Base-by-base conservation (phyloP, 1,139 yeast genomes). In the Candida anutae region DNA sequence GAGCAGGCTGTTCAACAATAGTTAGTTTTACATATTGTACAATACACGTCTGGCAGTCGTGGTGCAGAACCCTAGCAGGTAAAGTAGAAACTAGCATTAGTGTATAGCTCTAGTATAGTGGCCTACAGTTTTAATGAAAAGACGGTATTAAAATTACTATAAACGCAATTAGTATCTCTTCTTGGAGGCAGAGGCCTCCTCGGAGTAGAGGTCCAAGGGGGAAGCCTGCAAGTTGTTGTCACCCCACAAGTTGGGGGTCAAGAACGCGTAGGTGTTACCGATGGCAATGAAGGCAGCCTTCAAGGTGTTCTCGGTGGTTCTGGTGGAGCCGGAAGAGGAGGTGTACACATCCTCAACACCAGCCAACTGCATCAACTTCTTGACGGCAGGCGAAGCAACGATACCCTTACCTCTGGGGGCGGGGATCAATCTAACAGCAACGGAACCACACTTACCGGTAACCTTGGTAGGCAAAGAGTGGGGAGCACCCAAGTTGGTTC, bases 381-480 rank as follows among this genome's bases (percentile, higher is more conserved):
- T 90, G 67, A 90, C 97, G 53, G 95, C 95, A 67, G 98, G 98
- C 53, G 98, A 93, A 62, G 99, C 99, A 55, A 90, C 96, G 62
- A 90, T 85, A 81, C 97, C 97, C 67, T 95, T 87, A 88, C 99
- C 99, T 80, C 99, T 93, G 79, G 99, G 98, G 52, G 99, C 99
- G 69, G 99, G 99, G 62, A 90, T 88, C 65, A 90, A 82, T 83
- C 97, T 88, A 52, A 87, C 95, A 44, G 80, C 67, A 61, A 90
- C 97, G 69, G 97, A 88, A 78, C 97, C 97, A 77, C 96, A 88
- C 85, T 87, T 88, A 77, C 97, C 97, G 50, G 97, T 82, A 62
- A 88, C 85, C 87, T 90, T 90, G 74, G 81, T 73, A 60, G 95
- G 93, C 64, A 90, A 81, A 50, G 98, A 84, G 83, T 90, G 99